phyloP scores from a whole-genome alignment of 768 basidiomycete genomes.

The Rickenella mellea region DNA sequence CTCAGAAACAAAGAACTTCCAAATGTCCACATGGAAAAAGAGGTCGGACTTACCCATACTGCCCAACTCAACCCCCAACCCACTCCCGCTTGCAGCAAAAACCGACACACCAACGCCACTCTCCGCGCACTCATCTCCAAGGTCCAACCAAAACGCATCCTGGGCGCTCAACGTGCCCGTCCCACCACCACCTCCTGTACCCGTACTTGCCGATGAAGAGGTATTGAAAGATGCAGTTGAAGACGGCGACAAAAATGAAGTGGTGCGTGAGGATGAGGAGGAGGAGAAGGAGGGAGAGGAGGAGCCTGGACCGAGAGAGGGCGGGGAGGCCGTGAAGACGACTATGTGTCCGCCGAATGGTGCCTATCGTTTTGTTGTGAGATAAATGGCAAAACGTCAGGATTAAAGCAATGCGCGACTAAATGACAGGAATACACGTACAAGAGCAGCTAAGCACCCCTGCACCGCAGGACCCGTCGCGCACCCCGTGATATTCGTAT shows the following conservation, averaged over 20 bases:
- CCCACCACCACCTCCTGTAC: too few relatives aligned
- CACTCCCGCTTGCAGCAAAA: constrained; percentile 58
- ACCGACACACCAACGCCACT: constrained; percentile 85
- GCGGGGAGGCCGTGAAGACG: constrained; percentile 59
- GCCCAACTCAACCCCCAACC: constrained; percentile 59
- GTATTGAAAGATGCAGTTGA: too few relatives aligned
- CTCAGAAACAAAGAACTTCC: neutral
- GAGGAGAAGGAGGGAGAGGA: constrained; percentile 44
- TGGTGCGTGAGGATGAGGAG: too few relatives aligned
- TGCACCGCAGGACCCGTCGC: constrained; percentile 66
- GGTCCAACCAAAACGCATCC: constrained; percentile 67
- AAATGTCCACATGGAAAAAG: neutral
- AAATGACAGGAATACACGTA: too few relatives aligned
- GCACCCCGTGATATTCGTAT: constrained; percentile 17
- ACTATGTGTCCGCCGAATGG: constrained; percentile 72
- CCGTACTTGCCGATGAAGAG: too few relatives aligned
- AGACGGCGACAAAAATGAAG: too few relatives aligned
- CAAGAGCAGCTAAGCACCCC: constrained; percentile 63
- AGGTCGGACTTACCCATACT: constrained; percentile 53
- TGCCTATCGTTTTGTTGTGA: constrained; percentile 29
- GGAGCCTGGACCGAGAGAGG: constrained; percentile 65
- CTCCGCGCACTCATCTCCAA: constrained; percentile 83
- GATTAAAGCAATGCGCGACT: constrained; percentile 8
- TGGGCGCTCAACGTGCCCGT: too few relatives aligned
- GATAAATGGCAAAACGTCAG: neutral